These are phyloP conservation scores for Zymoseptoria pseudotritici DNA, from an alignment of 2,329 filamentous ascomycete genomes.

Conservation along the genomic window DNA sequence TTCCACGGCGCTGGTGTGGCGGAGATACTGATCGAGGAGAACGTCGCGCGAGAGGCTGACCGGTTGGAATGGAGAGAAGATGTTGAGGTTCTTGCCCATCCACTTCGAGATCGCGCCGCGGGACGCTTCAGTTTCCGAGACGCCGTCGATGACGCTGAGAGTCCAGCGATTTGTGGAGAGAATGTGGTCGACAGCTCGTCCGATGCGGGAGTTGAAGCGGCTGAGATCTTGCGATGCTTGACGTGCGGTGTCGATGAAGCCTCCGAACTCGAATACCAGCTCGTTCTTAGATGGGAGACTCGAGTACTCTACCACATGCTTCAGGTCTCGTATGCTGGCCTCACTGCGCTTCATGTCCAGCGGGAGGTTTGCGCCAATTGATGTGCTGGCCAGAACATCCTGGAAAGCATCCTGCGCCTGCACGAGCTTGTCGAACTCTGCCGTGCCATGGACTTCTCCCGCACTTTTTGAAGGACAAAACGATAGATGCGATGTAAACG, in stretches of 20 bases:
- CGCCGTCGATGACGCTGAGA: slow-evolving; percentile 56
- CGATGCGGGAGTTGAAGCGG: slow-evolving; percentile 69
- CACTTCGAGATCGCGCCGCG: slow-evolving; percentile 36
- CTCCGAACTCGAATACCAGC: slow-evolving; percentile 66
- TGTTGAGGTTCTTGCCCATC: slow-evolving; percentile 36
- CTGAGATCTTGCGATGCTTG: slow-evolving; percentile 60
- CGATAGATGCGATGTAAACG: slow-evolving; percentile 55
- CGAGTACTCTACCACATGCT: slow-evolving; percentile 64
- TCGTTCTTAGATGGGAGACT: slow-evolving; percentile 60
- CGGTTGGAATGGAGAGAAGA: slow-evolving; percentile 55
- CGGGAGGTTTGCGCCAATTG: slow-evolving; percentile 59
- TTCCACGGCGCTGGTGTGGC: slow-evolving; percentile 62
- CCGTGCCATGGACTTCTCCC: slow-evolving; percentile 24
- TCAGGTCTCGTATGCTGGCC: slow-evolving; percentile 64
- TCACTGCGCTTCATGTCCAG: slow-evolving; percentile 75
- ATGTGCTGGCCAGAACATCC: slow-evolving; percentile 61
- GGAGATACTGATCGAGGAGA: slow-evolving; percentile 66
- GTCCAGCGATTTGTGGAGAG: slow-evolving; percentile 72
- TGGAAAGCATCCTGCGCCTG: slow-evolving; percentile 68
- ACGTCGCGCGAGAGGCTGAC: slow-evolving; percentile 52
- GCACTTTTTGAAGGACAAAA: slow-evolving; percentile 45
- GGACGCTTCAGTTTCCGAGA: slow-evolving; percentile 40
- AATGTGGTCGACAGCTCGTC: slow-evolving; percentile 64
- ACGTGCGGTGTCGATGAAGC: slow-evolving; percentile 63
- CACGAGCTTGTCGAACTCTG: slow-evolving; percentile 71